Evolutionary conservation across 768 basidiomycete genomes (phyloP), one percentile per base, ranked within the genome.

Genomic region (Neoboletus brunneissimus): DNA sequence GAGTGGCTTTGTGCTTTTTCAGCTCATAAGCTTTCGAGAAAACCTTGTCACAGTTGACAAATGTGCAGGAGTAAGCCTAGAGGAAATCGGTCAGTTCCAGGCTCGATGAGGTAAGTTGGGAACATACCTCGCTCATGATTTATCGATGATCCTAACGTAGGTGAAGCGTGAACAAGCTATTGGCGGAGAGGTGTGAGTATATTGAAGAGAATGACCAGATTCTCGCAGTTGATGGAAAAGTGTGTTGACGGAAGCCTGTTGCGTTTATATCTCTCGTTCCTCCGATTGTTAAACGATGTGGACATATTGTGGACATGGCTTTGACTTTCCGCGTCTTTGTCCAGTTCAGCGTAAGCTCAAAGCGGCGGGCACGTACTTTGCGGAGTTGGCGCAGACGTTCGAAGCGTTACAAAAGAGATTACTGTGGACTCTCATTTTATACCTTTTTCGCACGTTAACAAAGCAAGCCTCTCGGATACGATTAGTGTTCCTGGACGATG

Each of bases 221-320:
- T 46, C 54, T 58, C 54, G 32, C 23, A 32, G 38, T 18, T n/a
- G 43, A 32, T 20, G 45, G 31, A n/a, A 20, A 25, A 20, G 22
- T n/a, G 32, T 12, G 48, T 27, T 1, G 29, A 29, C 18, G n/a
- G 20, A 22, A 34, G 16, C n/a, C 1, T 5, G 7, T 8, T 31
- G 23, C 11, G 13, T 41, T 67, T 67, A 64, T 56, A 67, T 54
- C 35, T 43, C 54, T 55, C n/a, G 16, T 16, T 13, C n/a, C 22
- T 22, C 50, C 32, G 35, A 53, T 57, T 53, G 58, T 55, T 52
- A 12, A 13, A 20, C 15, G 34, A 1, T 48, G 34, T 61, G 54
- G 56, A 46, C 46, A 41, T 25, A 10, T 1, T 49, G 55, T 56
- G 52, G 53, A 38, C 7, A 18, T 50, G 25, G 7, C 22, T 41